Conservation (phyloP, 106 monocot genomes). For the Hemerocallis citrina region DNA sequence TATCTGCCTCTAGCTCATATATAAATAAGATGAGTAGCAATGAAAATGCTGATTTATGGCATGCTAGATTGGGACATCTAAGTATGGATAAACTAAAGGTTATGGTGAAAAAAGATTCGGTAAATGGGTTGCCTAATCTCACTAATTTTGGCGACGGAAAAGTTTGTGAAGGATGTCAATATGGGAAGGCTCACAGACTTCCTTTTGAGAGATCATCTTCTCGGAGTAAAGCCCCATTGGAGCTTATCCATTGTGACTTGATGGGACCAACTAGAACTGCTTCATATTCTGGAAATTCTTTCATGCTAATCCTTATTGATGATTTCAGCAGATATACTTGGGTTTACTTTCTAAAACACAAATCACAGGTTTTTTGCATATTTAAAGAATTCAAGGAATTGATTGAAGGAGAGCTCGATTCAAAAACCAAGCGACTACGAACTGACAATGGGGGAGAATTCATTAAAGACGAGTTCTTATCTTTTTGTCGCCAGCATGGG, state of each 20-base stretch:
- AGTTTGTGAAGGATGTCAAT: neutral
- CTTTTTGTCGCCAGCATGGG: neutral
- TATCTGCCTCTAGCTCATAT: neutral
- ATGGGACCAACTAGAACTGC: too few species aligned
- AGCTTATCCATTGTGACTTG: neutral
- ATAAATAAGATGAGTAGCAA: conserved; percentile 4
- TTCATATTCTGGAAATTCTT: neutral
- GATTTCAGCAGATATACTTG: neutral
- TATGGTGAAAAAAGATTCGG: neutral
- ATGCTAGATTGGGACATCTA: conserved; percentile 1
- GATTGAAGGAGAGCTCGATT: neutral
- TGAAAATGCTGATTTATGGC: neutral
- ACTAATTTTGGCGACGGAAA: neutral
- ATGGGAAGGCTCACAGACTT: neutral
- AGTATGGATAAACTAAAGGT: neutral
- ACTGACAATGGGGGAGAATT: neutral
- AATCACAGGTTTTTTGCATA: neutral
- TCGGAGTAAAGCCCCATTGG: neutral
- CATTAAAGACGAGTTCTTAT: neutral
- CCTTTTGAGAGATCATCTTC: neutral
- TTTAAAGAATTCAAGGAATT: neutral
- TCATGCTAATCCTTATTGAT: neutral
- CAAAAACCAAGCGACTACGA: neutral
- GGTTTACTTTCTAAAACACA: neutral
- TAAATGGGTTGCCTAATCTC: neutral